These are phyloP conservation scores for Fusarium brevicatenulatum DNA, from an alignment of 2,329 filamentous ascomycete species.

Conservation along the genomic window DNA sequence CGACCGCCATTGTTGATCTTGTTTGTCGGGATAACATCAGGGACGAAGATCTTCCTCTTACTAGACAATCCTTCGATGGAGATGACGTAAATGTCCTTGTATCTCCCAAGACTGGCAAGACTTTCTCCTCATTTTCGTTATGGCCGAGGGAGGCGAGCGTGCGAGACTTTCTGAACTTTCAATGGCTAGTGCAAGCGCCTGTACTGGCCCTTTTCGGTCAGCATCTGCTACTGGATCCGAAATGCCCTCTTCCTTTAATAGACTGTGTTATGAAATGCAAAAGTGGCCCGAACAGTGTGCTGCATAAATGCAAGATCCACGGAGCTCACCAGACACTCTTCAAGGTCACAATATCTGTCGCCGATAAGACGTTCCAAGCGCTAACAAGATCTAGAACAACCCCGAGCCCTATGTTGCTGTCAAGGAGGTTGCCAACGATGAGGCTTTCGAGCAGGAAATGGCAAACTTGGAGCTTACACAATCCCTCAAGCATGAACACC, in stretches of 20 bases:
- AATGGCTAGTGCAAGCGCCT: conserved; percentile 31
- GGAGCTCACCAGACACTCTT: neutral
- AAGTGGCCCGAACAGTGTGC: neutral
- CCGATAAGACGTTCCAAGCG: fast-evolving
- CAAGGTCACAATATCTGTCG: neutral
- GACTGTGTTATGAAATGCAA: neutral
- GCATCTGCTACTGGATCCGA: neutral
- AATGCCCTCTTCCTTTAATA: conserved; percentile 4
- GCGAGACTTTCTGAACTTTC: conserved; percentile 7
- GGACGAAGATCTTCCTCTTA: conserved; percentile 26
- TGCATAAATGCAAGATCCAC: conserved; percentile 14
- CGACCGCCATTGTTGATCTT: neutral
- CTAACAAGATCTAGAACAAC: neutral
- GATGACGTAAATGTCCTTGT: neutral
- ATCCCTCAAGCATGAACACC: conserved; percentile 8
- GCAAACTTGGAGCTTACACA: conserved; percentile 4
- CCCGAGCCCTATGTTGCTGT: conserved; percentile 2
- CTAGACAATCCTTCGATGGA: neutral
- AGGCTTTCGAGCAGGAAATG: conserved; percentile 11
- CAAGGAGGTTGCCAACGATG: conserved; percentile 2
- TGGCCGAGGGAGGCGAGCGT: conserved; percentile 2
- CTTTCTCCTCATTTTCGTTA: neutral
- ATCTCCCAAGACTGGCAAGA: neutral
- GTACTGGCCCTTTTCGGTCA: neutral
- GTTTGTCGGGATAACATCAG: conserved; percentile 1